Evolutionary conservation across 768 basidiomycete species (phyloP).

Genomic region (Cystobasidium onofrii): DNA sequence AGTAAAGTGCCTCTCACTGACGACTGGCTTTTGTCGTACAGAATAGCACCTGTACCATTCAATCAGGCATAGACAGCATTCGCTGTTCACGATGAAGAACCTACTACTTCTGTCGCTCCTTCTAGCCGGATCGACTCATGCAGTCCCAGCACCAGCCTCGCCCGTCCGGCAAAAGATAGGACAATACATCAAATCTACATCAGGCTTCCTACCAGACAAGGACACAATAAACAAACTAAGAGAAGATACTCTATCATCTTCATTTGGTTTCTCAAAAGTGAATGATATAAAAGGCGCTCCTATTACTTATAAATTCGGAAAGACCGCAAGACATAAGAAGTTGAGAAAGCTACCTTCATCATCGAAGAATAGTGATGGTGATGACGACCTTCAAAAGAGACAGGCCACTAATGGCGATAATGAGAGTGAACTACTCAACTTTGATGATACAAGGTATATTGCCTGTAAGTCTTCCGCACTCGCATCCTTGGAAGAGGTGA

Average conservation of each 20-base stretch:
- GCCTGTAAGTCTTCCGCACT: background rate
- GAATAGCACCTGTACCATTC: no score
- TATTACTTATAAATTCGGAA: background rate
- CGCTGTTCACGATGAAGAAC: background rate
- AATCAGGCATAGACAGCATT: background rate
- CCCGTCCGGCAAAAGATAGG: background rate
- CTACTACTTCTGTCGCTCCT: background rate
- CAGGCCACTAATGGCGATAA: background rate
- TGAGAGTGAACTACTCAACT: conserved; percentile 16
- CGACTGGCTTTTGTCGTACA: no score
- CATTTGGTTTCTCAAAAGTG: background rate
- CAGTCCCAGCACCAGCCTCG: background rate
- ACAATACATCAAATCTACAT: background rate
- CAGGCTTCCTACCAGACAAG: background rate
- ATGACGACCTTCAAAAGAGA: background rate
- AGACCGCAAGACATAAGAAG: background rate
- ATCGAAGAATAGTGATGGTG: no score
- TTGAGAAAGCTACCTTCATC: background rate
- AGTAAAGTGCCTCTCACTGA: no score
- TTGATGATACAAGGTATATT: conserved; percentile 6
- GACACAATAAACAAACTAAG: background rate
- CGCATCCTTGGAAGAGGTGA: background rate
- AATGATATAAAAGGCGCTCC: background rate
- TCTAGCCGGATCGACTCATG: background rate
- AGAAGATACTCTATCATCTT: background rate